phyloP scores from a whole-genome alignment of 2,329 filamentous ascomycete species.

The Curvularia verruculosa region DNA sequence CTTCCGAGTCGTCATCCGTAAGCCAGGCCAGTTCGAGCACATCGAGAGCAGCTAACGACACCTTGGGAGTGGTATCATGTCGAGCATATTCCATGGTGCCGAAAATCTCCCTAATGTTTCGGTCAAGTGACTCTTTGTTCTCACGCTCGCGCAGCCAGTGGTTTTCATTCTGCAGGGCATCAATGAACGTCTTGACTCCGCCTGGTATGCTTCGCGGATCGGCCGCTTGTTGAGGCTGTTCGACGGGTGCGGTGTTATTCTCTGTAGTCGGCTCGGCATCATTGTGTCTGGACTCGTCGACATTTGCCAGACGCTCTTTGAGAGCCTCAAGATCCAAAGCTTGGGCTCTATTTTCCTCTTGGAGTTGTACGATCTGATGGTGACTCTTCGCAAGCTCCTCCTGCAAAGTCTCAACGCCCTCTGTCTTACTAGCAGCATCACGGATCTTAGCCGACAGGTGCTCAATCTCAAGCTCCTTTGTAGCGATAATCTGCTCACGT shows the following conservation, averaged over 20 bases:
- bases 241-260: constrained; percentile 11
- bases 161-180: constrained; percentile 38
- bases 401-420: constrained; percentile 29
- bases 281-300: constrained; percentile 12
- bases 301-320: constrained; percentile 18
- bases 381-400: constrained; percentile 27
- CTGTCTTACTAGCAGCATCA: constrained; percentile 36
- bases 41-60: constrained; percentile 5
- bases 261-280: constrained; percentile 6
- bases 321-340: constrained; percentile 27
- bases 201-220: constrained; percentile 18
- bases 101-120: constrained; percentile 22
- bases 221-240: constrained; percentile 20
- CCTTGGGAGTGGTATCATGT: not conserved
- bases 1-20: constrained; percentile 13
- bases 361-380: constrained; percentile 29
- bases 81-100: constrained; percentile 12
- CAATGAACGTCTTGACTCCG: constrained; percentile 25
- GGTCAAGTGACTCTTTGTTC: constrained; percentile 23
- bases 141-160: constrained; percentile 39
- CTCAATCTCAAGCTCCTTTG: constrained; percentile 75
- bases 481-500: constrained; percentile 77
- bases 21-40: constrained; percentile 13
- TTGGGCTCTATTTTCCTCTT: constrained; percentile 25
- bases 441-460: constrained; percentile 72